These are phyloP conservation scores for Vigna angularis DNA, from an alignment of 306 rosid species.

Conservation along the genomic window DNA sequence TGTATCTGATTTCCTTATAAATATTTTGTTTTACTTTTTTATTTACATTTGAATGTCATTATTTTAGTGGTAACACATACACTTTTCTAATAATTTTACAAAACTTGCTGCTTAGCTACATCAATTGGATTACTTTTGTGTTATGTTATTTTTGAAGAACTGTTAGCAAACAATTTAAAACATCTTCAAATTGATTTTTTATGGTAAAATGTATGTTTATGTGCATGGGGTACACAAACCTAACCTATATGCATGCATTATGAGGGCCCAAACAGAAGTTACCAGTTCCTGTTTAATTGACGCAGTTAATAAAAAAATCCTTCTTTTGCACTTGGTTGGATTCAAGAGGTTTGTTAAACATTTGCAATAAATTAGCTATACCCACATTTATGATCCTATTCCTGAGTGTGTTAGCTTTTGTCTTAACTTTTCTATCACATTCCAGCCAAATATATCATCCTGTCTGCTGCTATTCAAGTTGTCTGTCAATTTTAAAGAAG, in stretches of 20 bases:
- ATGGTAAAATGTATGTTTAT: slow-evolving; percentile 12
- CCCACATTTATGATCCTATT: not conserved
- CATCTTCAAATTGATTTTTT: slow-evolving; percentile 17
- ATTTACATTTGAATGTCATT: slow-evolving; percentile 10
- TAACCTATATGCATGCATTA: slow-evolving; percentile 10
- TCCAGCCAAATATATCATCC: not conserved
- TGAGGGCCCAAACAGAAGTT: slow-evolving; percentile 15
- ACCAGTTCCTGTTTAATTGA: slow-evolving; percentile 33
- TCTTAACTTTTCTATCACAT: slow-evolving; percentile 21
- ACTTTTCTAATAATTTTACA: slow-evolving; percentile 6
- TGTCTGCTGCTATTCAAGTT: slow-evolving; percentile 23
- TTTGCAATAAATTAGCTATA: not conserved
- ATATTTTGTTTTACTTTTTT: slow-evolving; percentile 6
- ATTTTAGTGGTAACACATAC: slow-evolving; percentile 31
- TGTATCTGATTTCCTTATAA: slow-evolving; percentile 17
- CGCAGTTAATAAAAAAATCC: not conserved
- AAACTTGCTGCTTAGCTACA: slow-evolving; percentile 5
- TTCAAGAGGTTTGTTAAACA: slow-evolving; percentile 11
- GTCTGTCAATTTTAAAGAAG: slow-evolving; percentile 16
- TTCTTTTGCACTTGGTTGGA: slow-evolving; percentile 16
- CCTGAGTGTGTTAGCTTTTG: not conserved
- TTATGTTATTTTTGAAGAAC: slow-evolving; percentile 21
- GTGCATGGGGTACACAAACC: not conserved
- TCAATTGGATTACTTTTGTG: slow-evolving; percentile 1
- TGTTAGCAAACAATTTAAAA: slow-evolving; percentile 7